Base-by-base conservation (phyloP, 2,329 filamentous ascomycete species). In the Sarocladium oryzae region DNA sequence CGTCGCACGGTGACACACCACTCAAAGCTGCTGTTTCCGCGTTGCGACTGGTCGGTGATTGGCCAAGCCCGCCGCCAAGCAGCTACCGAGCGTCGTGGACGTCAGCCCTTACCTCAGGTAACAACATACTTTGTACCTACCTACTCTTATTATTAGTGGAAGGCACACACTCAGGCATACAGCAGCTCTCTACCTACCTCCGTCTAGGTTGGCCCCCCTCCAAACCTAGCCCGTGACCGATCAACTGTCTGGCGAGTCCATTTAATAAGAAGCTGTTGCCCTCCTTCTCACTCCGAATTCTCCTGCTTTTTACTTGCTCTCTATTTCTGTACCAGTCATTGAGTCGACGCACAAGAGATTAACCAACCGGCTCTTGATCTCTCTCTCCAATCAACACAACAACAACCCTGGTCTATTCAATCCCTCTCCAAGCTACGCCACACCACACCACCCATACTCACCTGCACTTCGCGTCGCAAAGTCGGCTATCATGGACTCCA, bases 21-120 rank as follows among this genome's bases (percentile, higher is more conserved):
- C 40, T 11, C n/a, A 43, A 16, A 43, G n/a, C 13, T n/a, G 40
- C 40, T n/a, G 40, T 43, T 26, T 9, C 40, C 20, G 40, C 26
- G 23, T 28, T 43, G 40, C 40, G 21, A 43, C 40, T 43, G 40
- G 40, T 15, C 23, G 11, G 40, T 43, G 40, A 43, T 28, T 26
- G 23, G 26, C 43, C 43, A 48, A 48, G 43, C 3, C 28, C 7
- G n/a, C 43, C 20, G 28, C 40, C 40, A 33, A 48, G 43, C 43
- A 32, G 28, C 43, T 48, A 48, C 28, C 15, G 28, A 48, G 26
- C 26, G 26, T 32, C 26, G 43, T 48, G 43, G 26, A 48, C 43
- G 43, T 48, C 43, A 48, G 43, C 43, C 43, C 43, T 32, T 48
- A n/a, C 7, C 13, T 18, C 24, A n/a, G n/a, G n/a, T n/a, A n/a